Percentiles rank a stretch among this genome's conserved stretches.
Conservation (phyloP, 2,329 filamentous ascomycete genomes). For the Fusarium armeniacum region DNA sequence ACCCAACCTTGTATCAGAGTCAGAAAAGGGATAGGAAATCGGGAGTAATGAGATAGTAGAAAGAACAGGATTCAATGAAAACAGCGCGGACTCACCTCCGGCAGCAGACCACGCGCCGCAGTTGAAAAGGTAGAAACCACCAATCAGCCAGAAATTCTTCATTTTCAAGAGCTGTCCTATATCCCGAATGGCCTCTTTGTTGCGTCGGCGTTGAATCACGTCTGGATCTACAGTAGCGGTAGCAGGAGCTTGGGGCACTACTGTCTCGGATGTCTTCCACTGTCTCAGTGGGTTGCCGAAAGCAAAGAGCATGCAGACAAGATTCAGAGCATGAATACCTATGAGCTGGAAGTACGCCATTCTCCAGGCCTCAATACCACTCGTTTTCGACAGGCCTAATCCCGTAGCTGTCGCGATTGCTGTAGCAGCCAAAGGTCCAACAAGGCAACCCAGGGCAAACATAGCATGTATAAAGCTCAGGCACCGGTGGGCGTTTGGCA, state of each 20-base stretch:
- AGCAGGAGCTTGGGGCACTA: too few relatives aligned
- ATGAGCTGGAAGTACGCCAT: not conserved
- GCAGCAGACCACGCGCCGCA: conserved; percentile 2
- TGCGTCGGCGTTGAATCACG: not conserved
- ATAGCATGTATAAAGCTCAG: not conserved
- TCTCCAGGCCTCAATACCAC: not conserved
- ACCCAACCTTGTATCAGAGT: not conserved
- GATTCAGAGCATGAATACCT: not conserved
- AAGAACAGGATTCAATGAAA: too few relatives aligned
- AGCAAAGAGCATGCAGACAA: not conserved
- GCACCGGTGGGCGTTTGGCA: not conserved
- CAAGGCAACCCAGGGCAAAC: not conserved
- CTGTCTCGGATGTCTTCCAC: not conserved
- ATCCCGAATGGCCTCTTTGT: not conserved
- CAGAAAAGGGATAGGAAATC: too few relatives aligned
- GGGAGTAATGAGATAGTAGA: accelerated
- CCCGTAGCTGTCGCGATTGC: not conserved
- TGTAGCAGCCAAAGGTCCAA: not conserved
- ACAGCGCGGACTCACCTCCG: not conserved
- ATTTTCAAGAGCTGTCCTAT: not conserved
- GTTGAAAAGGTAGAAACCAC: not conserved
- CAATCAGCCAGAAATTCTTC: conserved; percentile 1
- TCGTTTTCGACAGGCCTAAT: not conserved
- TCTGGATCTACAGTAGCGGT: not conserved
- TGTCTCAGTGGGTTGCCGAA: not conserved